Conservation (phyloP, 1,284 basidiomycete species). For the Anthracocystis setariae region DNA sequence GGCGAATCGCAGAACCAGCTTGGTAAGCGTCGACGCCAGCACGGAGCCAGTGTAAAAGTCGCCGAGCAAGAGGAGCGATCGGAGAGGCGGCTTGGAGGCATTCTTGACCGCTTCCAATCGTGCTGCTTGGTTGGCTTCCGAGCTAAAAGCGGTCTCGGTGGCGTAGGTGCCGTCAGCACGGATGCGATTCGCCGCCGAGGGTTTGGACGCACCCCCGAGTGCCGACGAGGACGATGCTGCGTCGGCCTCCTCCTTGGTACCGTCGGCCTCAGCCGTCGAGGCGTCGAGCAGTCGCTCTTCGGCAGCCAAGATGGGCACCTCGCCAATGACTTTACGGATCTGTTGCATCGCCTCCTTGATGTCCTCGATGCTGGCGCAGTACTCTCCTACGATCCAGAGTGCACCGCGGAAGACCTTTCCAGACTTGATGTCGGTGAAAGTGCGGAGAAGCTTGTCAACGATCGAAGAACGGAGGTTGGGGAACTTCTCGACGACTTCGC, state of each 20-base stretch:
- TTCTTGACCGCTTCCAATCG: conserved; percentile 83
- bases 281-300: conserved; percentile 68
- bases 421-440: conserved; percentile 89
- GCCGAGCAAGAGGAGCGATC: conserved; percentile 90
- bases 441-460: conserved; percentile 84
- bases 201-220: conserved; percentile 58
- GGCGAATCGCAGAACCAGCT: conserved; percentile 85
- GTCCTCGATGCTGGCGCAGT: conserved; percentile 69
- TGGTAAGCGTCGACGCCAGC: conserved; percentile 86
- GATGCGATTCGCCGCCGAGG: conserved; percentile 74
- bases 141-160: conserved; percentile 89
- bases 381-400: conserved; percentile 98
- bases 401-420: conserved; percentile 97
- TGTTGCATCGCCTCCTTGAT: conserved; percentile 75
- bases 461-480: conserved; percentile 85
- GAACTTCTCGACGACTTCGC: conserved; percentile 98
- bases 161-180: conserved; percentile 98
- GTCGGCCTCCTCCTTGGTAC: conserved; percentile 34
- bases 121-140: conserved; percentile 74
- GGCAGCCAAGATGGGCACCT: conserved; percentile 90
- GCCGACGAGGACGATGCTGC: conserved; percentile 30
- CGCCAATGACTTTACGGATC: conserved; percentile 87
- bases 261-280: conserved; percentile 47
- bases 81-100: conserved; percentile 87
- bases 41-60: conserved; percentile 97